phyloP scores from a whole-genome alignment of 225 moss, liverwort and hornwort genomes.

The Pseudoscleropodium purum region DNA sequence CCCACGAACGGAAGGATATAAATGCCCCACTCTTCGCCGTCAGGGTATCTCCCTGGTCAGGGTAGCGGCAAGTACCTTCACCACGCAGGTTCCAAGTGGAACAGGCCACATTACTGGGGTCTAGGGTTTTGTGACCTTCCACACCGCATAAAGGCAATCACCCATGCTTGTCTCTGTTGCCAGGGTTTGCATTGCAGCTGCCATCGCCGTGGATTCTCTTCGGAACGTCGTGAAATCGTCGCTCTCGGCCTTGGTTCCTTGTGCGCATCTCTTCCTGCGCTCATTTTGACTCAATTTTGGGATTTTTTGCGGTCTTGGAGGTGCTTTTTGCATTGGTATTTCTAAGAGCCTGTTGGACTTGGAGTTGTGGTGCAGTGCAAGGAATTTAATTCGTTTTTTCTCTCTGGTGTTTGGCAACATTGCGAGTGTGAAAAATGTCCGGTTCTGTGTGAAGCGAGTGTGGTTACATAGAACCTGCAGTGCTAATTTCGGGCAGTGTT shows the following conservation, averaged over 20 bases:
- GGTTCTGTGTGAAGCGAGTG: not conserved
- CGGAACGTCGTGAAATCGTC: not conserved
- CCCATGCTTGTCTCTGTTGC: not conserved
- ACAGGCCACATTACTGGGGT: not conserved
- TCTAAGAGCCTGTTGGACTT: not conserved
- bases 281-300: not conserved
- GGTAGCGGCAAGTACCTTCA: too few species aligned
- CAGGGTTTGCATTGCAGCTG: constrained; percentile 7
- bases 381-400: not conserved
- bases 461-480: not conserved
- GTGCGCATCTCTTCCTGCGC: not conserved
- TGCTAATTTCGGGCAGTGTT: not conserved
- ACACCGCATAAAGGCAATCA: not conserved
- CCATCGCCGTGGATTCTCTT: not conserved
- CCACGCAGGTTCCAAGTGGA: not conserved
- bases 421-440: not conserved
- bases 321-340: not conserved
- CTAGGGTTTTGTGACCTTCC: constrained; percentile 21
- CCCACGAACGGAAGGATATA: constrained; percentile 1
- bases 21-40: not conserved
- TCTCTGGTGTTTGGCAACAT: not conserved
- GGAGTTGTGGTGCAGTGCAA: not conserved
- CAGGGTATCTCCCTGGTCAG: not conserved
- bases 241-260: not conserved
- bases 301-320: not conserved